phyloP scores from a whole-genome alignment of 2,329 filamentous ascomycete species.

The Monilinia fructicola region DNA sequence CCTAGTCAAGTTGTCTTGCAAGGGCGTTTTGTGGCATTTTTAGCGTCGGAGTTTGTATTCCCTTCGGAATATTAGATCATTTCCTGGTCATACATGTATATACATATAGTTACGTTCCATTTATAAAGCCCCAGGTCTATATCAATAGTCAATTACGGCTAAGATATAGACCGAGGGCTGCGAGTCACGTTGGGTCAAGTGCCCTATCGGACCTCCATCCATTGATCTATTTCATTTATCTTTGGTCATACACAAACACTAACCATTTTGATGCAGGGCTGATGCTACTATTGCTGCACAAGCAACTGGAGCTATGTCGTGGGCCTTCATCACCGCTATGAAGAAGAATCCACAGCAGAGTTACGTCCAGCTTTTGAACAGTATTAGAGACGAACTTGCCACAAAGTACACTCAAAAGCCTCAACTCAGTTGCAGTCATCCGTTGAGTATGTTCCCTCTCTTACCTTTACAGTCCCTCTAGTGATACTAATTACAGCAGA shows the following conservation, averaged over 20 bases:
- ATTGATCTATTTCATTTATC: background rate
- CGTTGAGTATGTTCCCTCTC: slow-evolving; percentile 64
- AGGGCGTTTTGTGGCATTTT: slow-evolving; percentile 49
- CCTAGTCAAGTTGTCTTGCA: slow-evolving; percentile 57
- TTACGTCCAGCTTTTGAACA: slow-evolving; percentile 94
- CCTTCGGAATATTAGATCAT: slow-evolving; percentile 28
- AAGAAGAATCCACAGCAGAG: slow-evolving; percentile 94
- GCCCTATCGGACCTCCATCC: slow-evolving; percentile 19
- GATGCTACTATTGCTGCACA: slow-evolving; percentile 82
- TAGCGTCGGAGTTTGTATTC: slow-evolving; percentile 34
- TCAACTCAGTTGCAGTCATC: slow-evolving; percentile 93
- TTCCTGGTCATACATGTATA: slow-evolving; percentile 28
- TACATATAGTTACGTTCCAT: slow-evolving; percentile 22
- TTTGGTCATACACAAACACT: slow-evolving; percentile 10
- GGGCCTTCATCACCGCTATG: slow-evolving; percentile 88
- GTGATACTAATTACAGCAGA: slow-evolving; percentile 45
- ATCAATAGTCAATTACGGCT: slow-evolving; percentile 34
- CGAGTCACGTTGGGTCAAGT: slow-evolving; percentile 40
- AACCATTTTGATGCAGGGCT: slow-evolving; percentile 54
- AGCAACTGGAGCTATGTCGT: slow-evolving; percentile 97
- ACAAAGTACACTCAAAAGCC: slow-evolving; percentile 92
- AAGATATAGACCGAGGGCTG: slow-evolving; percentile 37
- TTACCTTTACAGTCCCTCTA: slow-evolving; percentile 5
- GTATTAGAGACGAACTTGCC: slow-evolving; percentile 83
- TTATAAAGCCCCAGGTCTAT: slow-evolving; percentile 36